These are phyloP conservation scores for Meira nashicola DNA, from an alignment of 1,284 basidiomycete genomes.

Conservation along the genomic window DNA sequence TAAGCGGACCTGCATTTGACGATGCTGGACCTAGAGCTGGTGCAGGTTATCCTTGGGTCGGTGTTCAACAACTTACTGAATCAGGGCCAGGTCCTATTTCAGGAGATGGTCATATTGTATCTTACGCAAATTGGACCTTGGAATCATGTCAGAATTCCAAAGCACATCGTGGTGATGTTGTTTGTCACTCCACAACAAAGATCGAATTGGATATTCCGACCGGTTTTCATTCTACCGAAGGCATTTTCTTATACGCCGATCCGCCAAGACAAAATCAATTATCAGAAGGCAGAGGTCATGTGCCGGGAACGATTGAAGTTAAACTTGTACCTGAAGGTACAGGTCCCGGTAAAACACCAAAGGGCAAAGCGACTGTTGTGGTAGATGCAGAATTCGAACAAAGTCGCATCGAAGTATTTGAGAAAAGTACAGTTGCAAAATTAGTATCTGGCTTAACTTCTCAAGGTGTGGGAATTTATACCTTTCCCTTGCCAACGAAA, in stretches of 20 bases:
- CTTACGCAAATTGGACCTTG: slow-evolving; percentile 30
- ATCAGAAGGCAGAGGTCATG: slow-evolving; percentile 12
- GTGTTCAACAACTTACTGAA: neutral
- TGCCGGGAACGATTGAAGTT: slow-evolving; percentile 13
- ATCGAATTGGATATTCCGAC: slow-evolving; percentile 11
- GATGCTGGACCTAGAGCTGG: slow-evolving; percentile 9
- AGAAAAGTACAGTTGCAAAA: slow-evolving; percentile 6
- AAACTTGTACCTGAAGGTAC: slow-evolving; percentile 7
- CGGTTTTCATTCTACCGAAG: slow-evolving; percentile 8
- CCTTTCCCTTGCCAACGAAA: slow-evolving; percentile 1
- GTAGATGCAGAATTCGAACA: slow-evolving; percentile 17
- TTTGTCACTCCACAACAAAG: slow-evolving; percentile 8
- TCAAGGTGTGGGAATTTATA: slow-evolving; percentile 17
- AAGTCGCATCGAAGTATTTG: slow-evolving; percentile 4
- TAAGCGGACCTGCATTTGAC: slow-evolving; percentile 22
- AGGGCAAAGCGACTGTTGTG: slow-evolving; percentile 4
- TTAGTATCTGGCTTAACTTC: slow-evolving; percentile 8
- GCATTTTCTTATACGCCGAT: slow-evolving; percentile 13
- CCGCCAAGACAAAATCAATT: slow-evolving; percentile 7
- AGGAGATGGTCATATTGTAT: slow-evolving; percentile 32
- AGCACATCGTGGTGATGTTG: slow-evolving; percentile 4
- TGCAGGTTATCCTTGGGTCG: neutral
- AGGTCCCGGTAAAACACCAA: neutral
- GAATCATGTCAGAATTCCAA: slow-evolving; percentile 18
- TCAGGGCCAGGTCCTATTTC: slow-evolving; percentile 26